phyloP scores from a whole-genome alignment of 2,329 filamentous ascomycete species.

The Talaromyces funiculosus region DNA sequence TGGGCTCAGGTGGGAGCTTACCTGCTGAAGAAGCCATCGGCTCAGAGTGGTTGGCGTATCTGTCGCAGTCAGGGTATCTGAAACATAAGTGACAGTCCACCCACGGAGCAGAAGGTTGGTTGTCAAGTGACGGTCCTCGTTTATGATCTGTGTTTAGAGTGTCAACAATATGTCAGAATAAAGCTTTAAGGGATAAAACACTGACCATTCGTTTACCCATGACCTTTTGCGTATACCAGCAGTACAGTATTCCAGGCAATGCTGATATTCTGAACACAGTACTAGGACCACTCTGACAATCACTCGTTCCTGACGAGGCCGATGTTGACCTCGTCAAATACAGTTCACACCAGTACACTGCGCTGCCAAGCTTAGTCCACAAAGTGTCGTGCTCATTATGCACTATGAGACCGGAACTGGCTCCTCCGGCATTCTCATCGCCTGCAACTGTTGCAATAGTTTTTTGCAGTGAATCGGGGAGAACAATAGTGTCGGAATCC shows the following conservation, averaged over 20 bases:
- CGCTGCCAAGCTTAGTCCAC: conserved; percentile 27
- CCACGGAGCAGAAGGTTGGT: conserved; percentile 31
- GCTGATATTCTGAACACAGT: conserved; percentile 30
- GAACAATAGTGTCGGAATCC: conserved; percentile 33
- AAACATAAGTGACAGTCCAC: conserved; percentile 31
- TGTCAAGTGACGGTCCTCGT: conserved; percentile 36
- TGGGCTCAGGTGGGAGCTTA: background rate
- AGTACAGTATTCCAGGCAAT: conserved; percentile 26
- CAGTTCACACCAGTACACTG: conserved; percentile 33
- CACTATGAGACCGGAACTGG: conserved; percentile 28
- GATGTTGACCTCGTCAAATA: conserved; percentile 30
- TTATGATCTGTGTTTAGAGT: conserved; percentile 24
- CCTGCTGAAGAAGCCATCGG: conserved; percentile 29
- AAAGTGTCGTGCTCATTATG: conserved; percentile 29
- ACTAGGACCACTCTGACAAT: conserved; percentile 36
- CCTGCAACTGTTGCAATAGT: conserved; percentile 27
- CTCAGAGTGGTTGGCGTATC: conserved; percentile 32
- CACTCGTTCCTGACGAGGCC: conserved; percentile 25
- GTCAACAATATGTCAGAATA: background rate
- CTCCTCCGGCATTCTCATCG: conserved; percentile 29
- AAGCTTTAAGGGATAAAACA: background rate
- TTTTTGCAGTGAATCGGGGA: conserved; percentile 23
- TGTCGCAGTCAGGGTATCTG: conserved; percentile 31
- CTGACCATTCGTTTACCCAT: conserved; percentile 30
- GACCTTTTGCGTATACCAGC: conserved; percentile 34